Evolutionary conservation across 2,329 filamentous ascomycete species (phyloP), one percentile per base, ranked within the genome.

Genomic region (Epichloe hybrida): DNA sequence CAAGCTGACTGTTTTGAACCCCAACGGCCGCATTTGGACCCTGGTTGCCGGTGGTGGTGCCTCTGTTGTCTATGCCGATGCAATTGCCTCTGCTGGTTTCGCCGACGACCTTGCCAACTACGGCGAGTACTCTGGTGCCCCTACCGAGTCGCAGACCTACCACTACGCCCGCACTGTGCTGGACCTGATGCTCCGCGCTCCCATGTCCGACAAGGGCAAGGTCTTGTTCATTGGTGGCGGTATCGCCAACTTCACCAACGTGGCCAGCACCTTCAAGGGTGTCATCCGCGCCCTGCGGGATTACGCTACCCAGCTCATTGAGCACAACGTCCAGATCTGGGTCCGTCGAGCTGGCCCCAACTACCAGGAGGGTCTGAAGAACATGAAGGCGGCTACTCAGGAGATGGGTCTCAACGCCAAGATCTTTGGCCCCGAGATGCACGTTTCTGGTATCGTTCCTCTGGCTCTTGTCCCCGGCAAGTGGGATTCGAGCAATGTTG

Each of bases 231-330:
- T 98, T 60, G 93, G 93, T 71, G 93, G 93, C 76, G 93, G 93
- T 80, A 98, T 98, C 80, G 93, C 93, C 79, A 98, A 98, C 85
- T 98, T 98, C 78, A 98, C 93, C 79, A 98, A 97, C 75, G 93
- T 98, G 50, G 93, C 93, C 54, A 93, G 86, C 62, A 98, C 93
- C 57, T 98, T 98, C 86, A 98, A 98, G 82, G 93, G 93, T 76
- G 91, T 98, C 70, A 98, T 98, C 69, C 86, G 88, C 61, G 93
- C 93, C 54, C 81, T 98, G 58, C 84, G 91, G 59, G 93, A 97
- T 73, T 89, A 91, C 61, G 80, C 90, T 54, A 82, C 83, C 56
- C 78, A 84, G 57, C 81, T 98, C 60, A 81, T 82, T 66, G 93
- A 98, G 80, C 93, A 98, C 83, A 95, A 95, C 65, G 88, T 93